Base-by-base conservation (phyloP, 2,329 filamentous ascomycete genomes). In the Aspergillus ochraceus region DNA sequence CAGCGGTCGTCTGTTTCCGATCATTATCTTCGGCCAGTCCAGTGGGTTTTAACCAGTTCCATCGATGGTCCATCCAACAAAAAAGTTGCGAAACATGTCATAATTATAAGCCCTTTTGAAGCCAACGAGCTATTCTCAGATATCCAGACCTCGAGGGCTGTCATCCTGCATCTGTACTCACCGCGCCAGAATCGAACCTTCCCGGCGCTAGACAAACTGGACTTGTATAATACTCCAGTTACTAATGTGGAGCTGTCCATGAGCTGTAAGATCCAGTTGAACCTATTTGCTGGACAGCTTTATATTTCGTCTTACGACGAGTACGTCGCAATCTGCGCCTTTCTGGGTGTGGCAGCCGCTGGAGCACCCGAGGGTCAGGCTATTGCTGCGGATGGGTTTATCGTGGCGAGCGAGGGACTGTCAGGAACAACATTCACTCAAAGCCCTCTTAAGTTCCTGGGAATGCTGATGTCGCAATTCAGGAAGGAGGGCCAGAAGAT, bases 201-300 rank as follows among this genome's bases (percentile, higher is more conserved):
- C 62, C 62, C 66, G 3, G 57, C 78, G 2, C 69, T 87, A 0
- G 82, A 87, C 51, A 54, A 68, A 0, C 71, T 88, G 0, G 59
- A 71, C 1, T 72, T 86, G 1, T 83, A 78, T 65, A 76, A 71
- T 1, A 57, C 80, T 1, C 77, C 79, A 0, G 39, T 49, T 0
- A 47, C 70, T 0, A 59, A 61, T 2, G 61, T 52, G 0, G 39
- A 29, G 6, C 57, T 70, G 3, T 67, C 64, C 12, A 69, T 65
- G 10, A 68, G 58, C 1, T 66, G 83, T 0, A 70, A 75, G 0
- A 73, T 78, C 0, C 78, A 85, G 58, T 78, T 91, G 0, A 88
- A 89, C 49, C 73, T 91, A 0, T 91, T 92, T 58, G 79, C 89
- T 0, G 89, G 89, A 0, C 86, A 89, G 57, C 77, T 91, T 0